phyloP scores from a whole-genome alignment of 202 grass and related monocot species.

The Schoenoplectus triqueter region DNA sequence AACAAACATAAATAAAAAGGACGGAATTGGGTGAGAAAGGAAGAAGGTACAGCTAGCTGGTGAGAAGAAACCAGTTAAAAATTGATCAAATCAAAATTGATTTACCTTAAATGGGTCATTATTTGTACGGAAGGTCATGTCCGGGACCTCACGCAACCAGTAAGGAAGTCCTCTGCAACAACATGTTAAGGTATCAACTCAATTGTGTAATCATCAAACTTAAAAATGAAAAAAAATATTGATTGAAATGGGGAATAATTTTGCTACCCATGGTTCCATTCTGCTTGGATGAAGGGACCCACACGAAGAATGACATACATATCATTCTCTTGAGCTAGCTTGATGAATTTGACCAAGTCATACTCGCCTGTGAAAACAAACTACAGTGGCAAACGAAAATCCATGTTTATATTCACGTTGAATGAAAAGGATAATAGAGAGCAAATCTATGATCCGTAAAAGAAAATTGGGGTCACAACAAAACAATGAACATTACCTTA shows the following conservation, averaged over 20 bases:
- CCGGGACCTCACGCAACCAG: slow-evolving; percentile 70
- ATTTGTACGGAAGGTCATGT: slow-evolving; percentile 66
- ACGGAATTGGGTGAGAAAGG: neutral
- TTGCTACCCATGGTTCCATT: slow-evolving; percentile 90
- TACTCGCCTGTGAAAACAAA: slow-evolving; percentile 65
- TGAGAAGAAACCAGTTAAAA: slow-evolving; percentile 4
- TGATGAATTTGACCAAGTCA: slow-evolving; percentile 72
- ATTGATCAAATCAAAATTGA: slow-evolving; percentile 15
- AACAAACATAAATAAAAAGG: slow-evolving; percentile 28
- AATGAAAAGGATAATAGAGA: neutral
- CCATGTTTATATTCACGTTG: neutral
- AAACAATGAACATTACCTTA: slow-evolving; percentile 24
- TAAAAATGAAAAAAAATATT: neutral
- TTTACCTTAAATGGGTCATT: slow-evolving; percentile 84
- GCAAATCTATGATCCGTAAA: neutral
- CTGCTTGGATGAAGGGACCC: slow-evolving; percentile 86
- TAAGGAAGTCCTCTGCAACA: slow-evolving; percentile 72
- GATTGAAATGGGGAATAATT: slow-evolving; percentile 39
- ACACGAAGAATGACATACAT: slow-evolving; percentile 75
- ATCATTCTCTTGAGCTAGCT: slow-evolving; percentile 61
- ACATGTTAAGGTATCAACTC: neutral
- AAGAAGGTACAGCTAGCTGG: neutral
- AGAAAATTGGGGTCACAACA: neutral
- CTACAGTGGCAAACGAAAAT: slow-evolving; percentile 40
- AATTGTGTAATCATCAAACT: neutral